Conservation (phyloP, 2,329 filamentous ascomycete species). For the Huntiella abstrusa region DNA sequence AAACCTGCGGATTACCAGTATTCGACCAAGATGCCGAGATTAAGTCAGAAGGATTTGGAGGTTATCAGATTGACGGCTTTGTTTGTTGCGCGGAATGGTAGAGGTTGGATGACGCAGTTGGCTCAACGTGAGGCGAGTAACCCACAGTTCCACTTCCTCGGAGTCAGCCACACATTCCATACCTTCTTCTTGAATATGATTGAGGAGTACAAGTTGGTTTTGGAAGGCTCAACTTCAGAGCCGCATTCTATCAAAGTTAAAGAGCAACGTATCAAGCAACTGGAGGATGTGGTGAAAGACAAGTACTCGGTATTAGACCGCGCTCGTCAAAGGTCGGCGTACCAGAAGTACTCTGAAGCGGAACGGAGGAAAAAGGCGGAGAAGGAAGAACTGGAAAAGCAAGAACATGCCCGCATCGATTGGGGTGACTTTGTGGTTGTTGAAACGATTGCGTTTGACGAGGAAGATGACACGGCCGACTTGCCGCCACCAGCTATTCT, state of each 20-base stretch:
- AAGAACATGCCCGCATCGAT: conserved; percentile 68
- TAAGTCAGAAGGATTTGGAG: conserved; percentile 81
- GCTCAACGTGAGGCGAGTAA: conserved; percentile 79
- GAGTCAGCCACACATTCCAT: conserved; percentile 88
- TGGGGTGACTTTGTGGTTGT: conserved; percentile 97
- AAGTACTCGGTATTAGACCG: conserved; percentile 63
- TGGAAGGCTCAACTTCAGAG: conserved; percentile 49
- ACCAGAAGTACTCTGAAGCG: conserved; percentile 63
- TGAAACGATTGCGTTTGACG: conserved; percentile 83
- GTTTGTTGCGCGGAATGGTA: conserved; percentile 83
- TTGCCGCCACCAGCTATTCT: conserved; percentile 79
- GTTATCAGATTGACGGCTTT: conserved; percentile 61
- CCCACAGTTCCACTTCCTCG: conserved; percentile 88
- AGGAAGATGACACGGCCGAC: conserved; percentile 68
- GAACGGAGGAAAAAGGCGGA: conserved; percentile 83
- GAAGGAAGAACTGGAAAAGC: conserved; percentile 62
- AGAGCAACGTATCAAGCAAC: conserved; percentile 50
- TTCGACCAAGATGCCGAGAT: conserved; percentile 90
- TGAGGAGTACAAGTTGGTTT: conserved; percentile 75
- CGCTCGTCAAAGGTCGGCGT: conserved; percentile 73
- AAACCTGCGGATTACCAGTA: conserved; percentile 80
- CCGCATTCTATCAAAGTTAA: conserved; percentile 49
- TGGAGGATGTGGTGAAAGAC: conserved; percentile 58
- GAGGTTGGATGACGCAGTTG: conserved; percentile 76
- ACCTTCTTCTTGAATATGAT: conserved; percentile 86